Percentiles rank a stretch among this genome's conserved stretches.
These are phyloP conservation scores for Drechslera avenae DNA, from an alignment of 2,329 filamentous ascomycete species.

Conservation along the genomic window DNA sequence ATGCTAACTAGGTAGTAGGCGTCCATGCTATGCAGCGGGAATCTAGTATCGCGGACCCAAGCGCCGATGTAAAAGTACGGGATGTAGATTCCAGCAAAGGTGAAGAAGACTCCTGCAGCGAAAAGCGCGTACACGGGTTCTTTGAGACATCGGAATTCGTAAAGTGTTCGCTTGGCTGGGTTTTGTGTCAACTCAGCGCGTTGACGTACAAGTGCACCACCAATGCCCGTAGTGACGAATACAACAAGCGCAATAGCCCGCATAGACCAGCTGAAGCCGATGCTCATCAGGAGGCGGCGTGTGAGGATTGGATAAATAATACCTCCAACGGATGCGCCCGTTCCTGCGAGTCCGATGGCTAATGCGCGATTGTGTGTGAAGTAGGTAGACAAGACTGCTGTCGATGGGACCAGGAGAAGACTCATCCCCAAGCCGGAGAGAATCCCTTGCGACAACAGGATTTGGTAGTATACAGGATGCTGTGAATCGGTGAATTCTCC, in stretches of 20 bases:
- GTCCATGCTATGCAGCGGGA: conserved; percentile 8
- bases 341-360: conserved; percentile 53
- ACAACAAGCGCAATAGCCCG: conserved; percentile 63
- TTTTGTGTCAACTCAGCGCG: conserved; percentile 16
- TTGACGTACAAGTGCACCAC: conserved; percentile 45
- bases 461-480: conserved; percentile 52
- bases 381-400: conserved; percentile 20
- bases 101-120: conserved; percentile 23
- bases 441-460: conserved; percentile 32
- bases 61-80: conserved; percentile 24
- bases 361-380: conserved; percentile 61
- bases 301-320: conserved; percentile 58
- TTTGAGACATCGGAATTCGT: conserved; percentile 15
- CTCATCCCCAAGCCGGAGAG: conserved; percentile 21
- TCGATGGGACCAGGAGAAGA: conserved; percentile 22
- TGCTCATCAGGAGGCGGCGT: conserved; percentile 57
- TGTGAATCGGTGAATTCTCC: conserved; percentile 32
- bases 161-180: conserved; percentile 16
- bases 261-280: conserved; percentile 68
- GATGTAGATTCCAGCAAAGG: conserved; percentile 18
- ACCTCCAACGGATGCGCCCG: conserved; percentile 52
- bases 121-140: conserved; percentile 17
- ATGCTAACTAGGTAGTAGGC: conserved; percentile 20
- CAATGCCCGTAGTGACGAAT: conserved; percentile 55
- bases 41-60: conserved; percentile 14